Evolutionary conservation across 1,284 basidiomycete genomes (phyloP).

Genomic region (Pseudozyma hubeiensis): DNA sequence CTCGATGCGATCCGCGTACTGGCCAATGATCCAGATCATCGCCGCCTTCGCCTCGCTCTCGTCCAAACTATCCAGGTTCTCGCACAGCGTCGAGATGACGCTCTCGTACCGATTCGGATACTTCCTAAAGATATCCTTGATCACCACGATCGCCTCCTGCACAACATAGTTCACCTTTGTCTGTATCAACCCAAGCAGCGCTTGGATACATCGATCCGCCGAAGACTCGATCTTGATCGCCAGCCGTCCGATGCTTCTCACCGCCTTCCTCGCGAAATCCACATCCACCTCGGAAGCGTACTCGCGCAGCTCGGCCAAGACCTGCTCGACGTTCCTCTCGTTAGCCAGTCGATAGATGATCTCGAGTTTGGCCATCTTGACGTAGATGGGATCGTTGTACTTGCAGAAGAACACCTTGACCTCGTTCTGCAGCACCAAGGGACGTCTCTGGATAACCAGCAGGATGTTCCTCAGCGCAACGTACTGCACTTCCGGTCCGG

Average conservation of each 20-base stretch:
- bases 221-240: conserved; percentile 95
- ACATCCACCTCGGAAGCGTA: conserved; percentile 98
- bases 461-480: conserved; percentile 96
- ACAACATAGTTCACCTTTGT: conserved; percentile 96
- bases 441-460: conserved; percentile 92
- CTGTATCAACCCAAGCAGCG: conserved; percentile 86
- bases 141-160: conserved; percentile 96
- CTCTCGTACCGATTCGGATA: conserved; percentile 97
- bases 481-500: conserved; percentile 98
- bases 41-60: conserved; percentile 96
- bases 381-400: conserved; percentile 99
- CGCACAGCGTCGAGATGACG: conserved; percentile 90
- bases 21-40: conserved; percentile 98
- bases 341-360: conserved; percentile 96
- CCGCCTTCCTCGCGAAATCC: conserved; percentile 97
- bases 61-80: conserved; percentile 89
- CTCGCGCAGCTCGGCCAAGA: conserved; percentile 94
- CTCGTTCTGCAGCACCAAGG: conserved; percentile 91
- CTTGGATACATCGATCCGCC: conserved; percentile 88
- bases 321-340: conserved; percentile 88
- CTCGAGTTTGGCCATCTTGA: conserved; percentile 97
- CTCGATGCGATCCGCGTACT: conserved; percentile 95
- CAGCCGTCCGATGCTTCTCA: conserved; percentile 92
- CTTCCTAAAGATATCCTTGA: conserved; percentile 96
- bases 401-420: conserved; percentile 99